Base-by-base conservation (phyloP, 257 asterid genomes). In the Nicotiana otophora region DNA sequence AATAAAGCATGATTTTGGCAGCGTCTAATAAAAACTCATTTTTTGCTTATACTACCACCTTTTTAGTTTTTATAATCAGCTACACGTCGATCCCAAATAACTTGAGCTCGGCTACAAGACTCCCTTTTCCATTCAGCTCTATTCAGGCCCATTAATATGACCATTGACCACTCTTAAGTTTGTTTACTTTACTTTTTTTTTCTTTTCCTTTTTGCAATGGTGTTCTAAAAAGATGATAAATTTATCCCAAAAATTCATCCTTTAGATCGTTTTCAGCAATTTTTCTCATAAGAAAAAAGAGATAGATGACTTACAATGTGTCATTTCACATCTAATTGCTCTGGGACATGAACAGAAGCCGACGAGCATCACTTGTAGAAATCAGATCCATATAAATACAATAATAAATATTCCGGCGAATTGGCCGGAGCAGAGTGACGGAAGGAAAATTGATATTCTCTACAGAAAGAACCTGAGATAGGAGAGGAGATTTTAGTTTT, bases 311-410 rank as follows among this genome's bases (percentile, higher is more conserved):
- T 88, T 89, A 87, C 88, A 60, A 70, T 31, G 78, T 80, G 68
- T 72, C 83, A 78, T 81, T 83, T 78, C 74, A 69, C 81, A 70
- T 72, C 64, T 82, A 54, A 10, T 70, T 70, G n/a, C 14, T 42
- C 33, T 42, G 30, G 23, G 10, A 70, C 34, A 70, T 20, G 2
- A 10, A 70, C 36, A 57, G 34, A 12, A 70, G 60, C 60, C 5
- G 31, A 69, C 55, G 77, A 39, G 51, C 42, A 69, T 36, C 31
- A 9, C 57, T 14, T 62, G 12, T 9, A 53, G 54, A 79, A 33
- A 34, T 80, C 87, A 85, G 96, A 93, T 89, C 93, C 70, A 87
- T 78, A 39, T 63, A 78, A 34, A 65, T 46, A 20, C 79, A 67
- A 19, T 55, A 46, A 72, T 48, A 65, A 53, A 84, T 64, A 82